Evolutionary conservation across 2,329 filamentous ascomycete genomes (phyloP).

Genomic region (Fusarium sp.): DNA sequence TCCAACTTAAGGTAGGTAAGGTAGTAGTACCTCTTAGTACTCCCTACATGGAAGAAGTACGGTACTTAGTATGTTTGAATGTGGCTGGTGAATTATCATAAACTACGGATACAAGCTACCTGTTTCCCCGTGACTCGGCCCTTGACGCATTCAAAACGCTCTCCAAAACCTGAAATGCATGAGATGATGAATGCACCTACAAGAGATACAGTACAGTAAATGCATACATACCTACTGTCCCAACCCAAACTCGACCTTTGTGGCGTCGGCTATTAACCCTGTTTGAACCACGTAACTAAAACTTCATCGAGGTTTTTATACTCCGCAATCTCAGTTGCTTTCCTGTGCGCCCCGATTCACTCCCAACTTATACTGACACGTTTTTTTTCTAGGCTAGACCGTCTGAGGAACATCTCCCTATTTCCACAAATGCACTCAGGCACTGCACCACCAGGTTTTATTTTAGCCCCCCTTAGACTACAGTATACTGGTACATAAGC

Average conservation of each 20-base stretch:
- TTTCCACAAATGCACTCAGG: not conserved
- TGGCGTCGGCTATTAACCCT: conserved; percentile 41
- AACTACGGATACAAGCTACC: not conserved
- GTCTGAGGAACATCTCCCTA: conserved; percentile 33
- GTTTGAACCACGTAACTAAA: conserved; percentile 34
- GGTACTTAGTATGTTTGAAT: not conserved
- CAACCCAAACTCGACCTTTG: conserved; percentile 9
- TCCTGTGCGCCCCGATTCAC: conserved; percentile 20
- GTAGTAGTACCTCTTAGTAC: not conserved
- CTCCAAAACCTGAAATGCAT: conserved; percentile 18
- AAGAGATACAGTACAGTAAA: not conserved
- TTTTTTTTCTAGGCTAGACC: conserved; percentile 14
- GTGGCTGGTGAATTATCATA: conserved; percentile 6
- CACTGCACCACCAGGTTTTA: not conserved
- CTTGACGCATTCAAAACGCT: conserved; percentile 1
- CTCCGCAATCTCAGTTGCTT: conserved; percentile 39
- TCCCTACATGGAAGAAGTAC: not conserved
- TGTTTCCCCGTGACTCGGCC: conserved; percentile 1
- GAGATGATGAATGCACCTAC: not conserved
- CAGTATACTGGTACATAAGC: not conserved
- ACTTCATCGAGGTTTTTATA: conserved; percentile 33
- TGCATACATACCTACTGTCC: not conserved
- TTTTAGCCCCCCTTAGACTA: not conserved
- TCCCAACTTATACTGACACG: not conserved
- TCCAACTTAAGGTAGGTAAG: not conserved